Base-by-base conservation (phyloP, 768 basidiomycete genomes). In the Tremella yokohamensis region DNA sequence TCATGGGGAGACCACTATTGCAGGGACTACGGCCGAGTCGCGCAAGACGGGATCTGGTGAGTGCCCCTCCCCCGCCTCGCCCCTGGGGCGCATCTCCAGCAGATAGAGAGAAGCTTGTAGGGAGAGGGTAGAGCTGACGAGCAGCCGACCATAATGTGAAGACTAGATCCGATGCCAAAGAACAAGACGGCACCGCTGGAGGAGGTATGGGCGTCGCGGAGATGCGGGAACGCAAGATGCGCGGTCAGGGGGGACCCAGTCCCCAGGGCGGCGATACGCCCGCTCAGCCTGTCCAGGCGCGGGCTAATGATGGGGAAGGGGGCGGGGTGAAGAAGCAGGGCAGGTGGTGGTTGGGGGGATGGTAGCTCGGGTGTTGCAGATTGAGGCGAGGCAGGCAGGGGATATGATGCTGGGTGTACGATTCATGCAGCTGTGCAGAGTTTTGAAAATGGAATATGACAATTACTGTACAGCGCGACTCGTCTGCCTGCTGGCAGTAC, bases 201-300 rank as follows among this genome's bases (percentile, higher is more conserved):
- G 72, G 75, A 24, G 75, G 75, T 26, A 52, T 61, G 18, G 75
- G 75, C 25, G 59, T 75, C 8, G 69, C 70, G 12, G 73, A 76
- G 65, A 76, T 76, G 75, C 69, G 69, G 54, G 75, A 76, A 62
- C 59, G 75, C 40, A 76, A 76, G 61, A 63, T 59, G 64, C 54
- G 64, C 8, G 75, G 75, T 16, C 55, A 57, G 55, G 75, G 75
- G 26, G 52, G 68, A 38, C 74, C 74, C 15, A 66, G 63, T 58
- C 63, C 68, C 18, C 74, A 76, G 62, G 63, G 63, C 8, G 63
- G 63, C 1, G 63, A 64, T 49, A 64, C 59, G 24, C 40, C 40
- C 15, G 49, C 63, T 16, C 19, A 61, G 48, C n/a, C 60, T 25
- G 56, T 54, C 1, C 24, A 52, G 3, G 59, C 59, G 9, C 37